A percentile compares a stretch with the other conserved stretches of the same genome.
Evolutionary conservation across 2,329 filamentous ascomycete genomes (phyloP).

Genomic region (Thyridium curvatum): DNA sequence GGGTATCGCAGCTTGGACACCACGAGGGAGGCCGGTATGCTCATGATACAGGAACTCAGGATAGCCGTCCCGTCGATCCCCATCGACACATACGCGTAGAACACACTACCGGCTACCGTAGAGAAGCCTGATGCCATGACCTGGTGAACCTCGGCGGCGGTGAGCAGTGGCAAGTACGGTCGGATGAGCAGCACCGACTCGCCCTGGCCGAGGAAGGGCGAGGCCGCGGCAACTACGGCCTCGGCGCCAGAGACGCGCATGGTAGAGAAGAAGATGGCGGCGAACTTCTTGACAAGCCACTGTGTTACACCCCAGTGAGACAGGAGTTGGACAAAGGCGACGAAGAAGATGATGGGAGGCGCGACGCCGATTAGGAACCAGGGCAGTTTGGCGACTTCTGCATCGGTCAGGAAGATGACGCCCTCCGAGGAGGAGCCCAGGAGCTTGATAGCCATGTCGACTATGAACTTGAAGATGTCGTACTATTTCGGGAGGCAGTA

Average conservation of each 20-base stretch:
- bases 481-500: no score
- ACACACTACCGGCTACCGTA: slow-evolving; percentile 66
- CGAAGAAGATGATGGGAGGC: slow-evolving; percentile 73
- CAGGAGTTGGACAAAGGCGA: slow-evolving; percentile 63
- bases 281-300: slow-evolving; percentile 70
- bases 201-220: slow-evolving; percentile 74
- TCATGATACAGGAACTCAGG: slow-evolving; percentile 72
- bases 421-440: slow-evolving; percentile 60
- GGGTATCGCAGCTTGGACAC: slow-evolving; percentile 68
- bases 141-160: slow-evolving; percentile 66
- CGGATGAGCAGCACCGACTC: slow-evolving; percentile 73
- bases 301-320: slow-evolving; percentile 65
- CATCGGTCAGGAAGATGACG: slow-evolving; percentile 55
- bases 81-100: slow-evolving; percentile 65
- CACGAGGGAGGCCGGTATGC: slow-evolving; percentile 66
- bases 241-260: slow-evolving; percentile 70
- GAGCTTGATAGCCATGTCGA: slow-evolving; percentile 53
- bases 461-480: slow-evolving; percentile 73
- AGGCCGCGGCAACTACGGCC: slow-evolving; percentile 68
- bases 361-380: slow-evolving; percentile 64
- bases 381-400: slow-evolving; percentile 25
- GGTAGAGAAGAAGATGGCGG: slow-evolving; percentile 70
- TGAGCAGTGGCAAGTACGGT: slow-evolving; percentile 66
- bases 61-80: slow-evolving; percentile 65
- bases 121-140: slow-evolving; percentile 72